phyloP scores from a whole-genome alignment of 176 grass and related monocot species.

The Carex parvula region DNA sequence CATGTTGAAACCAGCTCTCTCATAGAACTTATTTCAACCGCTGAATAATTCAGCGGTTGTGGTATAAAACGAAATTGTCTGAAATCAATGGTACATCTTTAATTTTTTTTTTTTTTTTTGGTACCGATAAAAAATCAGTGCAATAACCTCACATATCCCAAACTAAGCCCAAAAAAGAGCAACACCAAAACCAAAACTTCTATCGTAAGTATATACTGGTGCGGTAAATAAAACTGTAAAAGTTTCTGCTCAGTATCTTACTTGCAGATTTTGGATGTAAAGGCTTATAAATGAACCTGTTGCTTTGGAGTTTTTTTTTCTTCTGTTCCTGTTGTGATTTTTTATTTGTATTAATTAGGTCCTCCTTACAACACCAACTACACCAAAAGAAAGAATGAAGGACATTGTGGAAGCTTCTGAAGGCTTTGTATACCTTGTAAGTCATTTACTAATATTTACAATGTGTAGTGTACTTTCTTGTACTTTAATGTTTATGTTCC shows the following conservation, averaged over 20 bases:
- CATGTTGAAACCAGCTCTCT: too few species aligned
- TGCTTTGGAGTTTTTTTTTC: neutral
- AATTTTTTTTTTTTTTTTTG: too few species aligned
- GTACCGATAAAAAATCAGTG: too few species aligned
- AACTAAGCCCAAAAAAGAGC: neutral
- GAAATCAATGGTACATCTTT: too few species aligned
- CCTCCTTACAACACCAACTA: slow-evolving; percentile 94
- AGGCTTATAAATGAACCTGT: neutral
- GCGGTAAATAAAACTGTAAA: neutral
- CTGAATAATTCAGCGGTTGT: too few species aligned
- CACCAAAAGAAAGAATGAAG: slow-evolving; percentile 96
- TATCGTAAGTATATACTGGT: neutral
- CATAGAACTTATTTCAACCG: too few species aligned
- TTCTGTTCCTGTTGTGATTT: neutral
- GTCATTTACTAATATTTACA: neutral
- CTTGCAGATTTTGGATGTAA: neutral
- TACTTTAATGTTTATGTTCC: neutral
- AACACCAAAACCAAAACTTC: neutral
- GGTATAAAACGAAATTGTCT: too few species aligned
- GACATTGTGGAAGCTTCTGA: slow-evolving; percentile 74
- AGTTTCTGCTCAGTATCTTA: neutral
- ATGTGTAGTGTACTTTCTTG: neutral
- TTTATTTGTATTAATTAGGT: slow-evolving; percentile 42
- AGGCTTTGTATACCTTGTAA: slow-evolving; percentile 98
- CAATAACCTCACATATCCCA: neutral